Conservation (phyloP, 306 rosid genomes). For the Chamaecrista fasciculata region DNA sequence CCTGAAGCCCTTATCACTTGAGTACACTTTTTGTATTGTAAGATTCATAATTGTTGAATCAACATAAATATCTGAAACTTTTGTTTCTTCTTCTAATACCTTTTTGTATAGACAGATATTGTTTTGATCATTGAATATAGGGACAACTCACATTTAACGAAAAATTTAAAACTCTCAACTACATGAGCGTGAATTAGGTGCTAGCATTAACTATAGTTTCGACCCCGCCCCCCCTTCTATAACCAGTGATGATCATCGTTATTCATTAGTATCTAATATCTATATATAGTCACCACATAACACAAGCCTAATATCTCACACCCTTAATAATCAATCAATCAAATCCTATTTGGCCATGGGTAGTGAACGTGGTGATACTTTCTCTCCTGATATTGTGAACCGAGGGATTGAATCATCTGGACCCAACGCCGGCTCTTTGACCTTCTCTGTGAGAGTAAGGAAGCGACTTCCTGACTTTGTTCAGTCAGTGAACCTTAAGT, state of each 20-base stretch:
- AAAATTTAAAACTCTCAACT: conserved; percentile 73
- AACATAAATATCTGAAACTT: neutral
- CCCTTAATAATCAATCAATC: neutral
- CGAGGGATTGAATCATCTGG: conserved; percentile 82
- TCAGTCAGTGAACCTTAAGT: conserved; percentile 91
- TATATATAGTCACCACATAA: neutral
- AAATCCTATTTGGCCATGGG: conserved; percentile 39
- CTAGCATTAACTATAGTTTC: conserved; percentile 51
- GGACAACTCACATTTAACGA: conserved; percentile 61
- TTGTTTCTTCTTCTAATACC: too few relatives aligned
- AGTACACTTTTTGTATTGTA: too few relatives aligned
- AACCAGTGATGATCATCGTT: neutral
- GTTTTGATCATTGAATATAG: neutral
- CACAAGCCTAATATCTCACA: neutral
- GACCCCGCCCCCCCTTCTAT: conserved; percentile 59
- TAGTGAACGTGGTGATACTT: conserved; percentile 65
- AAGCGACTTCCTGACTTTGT: conserved; percentile 84
- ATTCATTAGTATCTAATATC: too few relatives aligned
- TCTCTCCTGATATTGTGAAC: conserved; percentile 89
- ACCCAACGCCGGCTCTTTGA: conserved; percentile 87
- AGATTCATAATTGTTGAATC: too few relatives aligned
- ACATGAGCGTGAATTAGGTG: conserved; percentile 52
- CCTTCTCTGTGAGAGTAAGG: conserved; percentile 84
- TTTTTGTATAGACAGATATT: too few relatives aligned
- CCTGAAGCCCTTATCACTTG: too few relatives aligned